These are phyloP conservation scores for Phyllachora maydis DNA, from an alignment of 2,329 filamentous ascomycete species.

Conservation along the genomic window DNA sequence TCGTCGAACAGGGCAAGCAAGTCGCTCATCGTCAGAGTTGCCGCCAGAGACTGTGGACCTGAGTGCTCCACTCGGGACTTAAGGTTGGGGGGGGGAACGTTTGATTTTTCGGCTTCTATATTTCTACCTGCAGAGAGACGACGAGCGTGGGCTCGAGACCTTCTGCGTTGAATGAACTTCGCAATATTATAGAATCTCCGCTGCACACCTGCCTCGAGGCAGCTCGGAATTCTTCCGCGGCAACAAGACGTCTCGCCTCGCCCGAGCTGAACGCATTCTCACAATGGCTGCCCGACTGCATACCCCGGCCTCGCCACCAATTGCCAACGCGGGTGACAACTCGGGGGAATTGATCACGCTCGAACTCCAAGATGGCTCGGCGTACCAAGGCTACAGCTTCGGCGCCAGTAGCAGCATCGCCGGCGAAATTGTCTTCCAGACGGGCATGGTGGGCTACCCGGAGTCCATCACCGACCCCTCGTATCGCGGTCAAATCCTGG, in stretches of 20 bases:
- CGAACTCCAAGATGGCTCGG: conserved; percentile 78
- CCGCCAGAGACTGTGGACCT: too few species aligned
- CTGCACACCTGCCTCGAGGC: too few species aligned
- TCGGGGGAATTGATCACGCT: conserved; percentile 63
- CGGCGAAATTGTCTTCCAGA: conserved; percentile 97
- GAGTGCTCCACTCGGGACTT: too few species aligned
- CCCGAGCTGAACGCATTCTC: too few species aligned
- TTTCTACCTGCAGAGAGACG: too few species aligned
- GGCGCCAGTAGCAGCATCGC: conserved; percentile 86
- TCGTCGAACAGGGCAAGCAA: too few species aligned
- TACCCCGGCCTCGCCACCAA: conserved; percentile 39
- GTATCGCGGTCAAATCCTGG: conserved; percentile 82
- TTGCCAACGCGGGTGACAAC: conserved; percentile 29
- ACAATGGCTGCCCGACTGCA: conserved; percentile 17
- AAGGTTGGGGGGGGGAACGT: too few species aligned
- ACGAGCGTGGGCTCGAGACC: too few species aligned
- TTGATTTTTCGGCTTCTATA: too few species aligned
- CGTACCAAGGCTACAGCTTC: conserved; percentile 92
- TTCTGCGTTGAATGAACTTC: too few species aligned
- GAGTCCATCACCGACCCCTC: conserved; percentile 81
- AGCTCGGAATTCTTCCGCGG: conserved; percentile 1
- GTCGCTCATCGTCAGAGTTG: too few species aligned
- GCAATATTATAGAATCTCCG: too few species aligned
- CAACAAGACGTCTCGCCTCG: neutral
- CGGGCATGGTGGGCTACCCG: conserved; percentile 96